Evolutionary conservation across 768 basidiomycete genomes (phyloP), one percentile per base, ranked within the genome.

Genomic region (Mycena chlorophos): DNA sequence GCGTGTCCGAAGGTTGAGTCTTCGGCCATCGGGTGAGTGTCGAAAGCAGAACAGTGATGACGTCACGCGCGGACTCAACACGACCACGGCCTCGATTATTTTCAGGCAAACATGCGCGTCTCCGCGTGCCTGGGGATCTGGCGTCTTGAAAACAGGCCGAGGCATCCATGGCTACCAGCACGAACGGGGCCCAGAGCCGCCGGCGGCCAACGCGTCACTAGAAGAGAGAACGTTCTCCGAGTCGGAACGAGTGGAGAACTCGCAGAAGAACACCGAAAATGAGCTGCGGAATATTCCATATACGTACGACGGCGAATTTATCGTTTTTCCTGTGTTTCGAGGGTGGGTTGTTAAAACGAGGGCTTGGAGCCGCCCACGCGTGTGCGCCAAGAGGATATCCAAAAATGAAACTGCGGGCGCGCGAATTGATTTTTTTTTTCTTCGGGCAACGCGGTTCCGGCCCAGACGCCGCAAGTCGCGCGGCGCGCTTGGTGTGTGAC

Each of bases 1-100:
- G 61, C 65, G 64, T 77, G 72, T 20, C 85, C 85, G 61, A 80
- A 87, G 29, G 68, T 76, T 55, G 73, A 73, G 4, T 63, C 67
- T 0, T 37, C 42, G 39, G 54, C 56, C 45, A 46, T 25, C 45
- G 22, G n/a, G n/a, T 28, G 23, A 25, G 23, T 42, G 13, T 13
- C 23, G 27, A 20, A 28, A 25, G 22, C 23, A 25, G 20, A 23
- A 28, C 13, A 12, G 8, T 13, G 8, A 25, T 46, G 23, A 23
- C 22, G 23, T 25, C 45, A 46, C 45, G 20, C 23, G 45, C 45
- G 45, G 26, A 25, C 40, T 12, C 40, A 19, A 46, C 20, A 46
- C 45, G 45, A 5, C 23, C 27, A 10, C 6, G n/a, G 27, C 27
- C 12, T 5, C 27, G 14, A 27, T 8, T 17, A 6, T 25, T 8